Evolutionary conservation across 768 basidiomycete species (phyloP).

Genomic region (Kwoniella sp.): DNA sequence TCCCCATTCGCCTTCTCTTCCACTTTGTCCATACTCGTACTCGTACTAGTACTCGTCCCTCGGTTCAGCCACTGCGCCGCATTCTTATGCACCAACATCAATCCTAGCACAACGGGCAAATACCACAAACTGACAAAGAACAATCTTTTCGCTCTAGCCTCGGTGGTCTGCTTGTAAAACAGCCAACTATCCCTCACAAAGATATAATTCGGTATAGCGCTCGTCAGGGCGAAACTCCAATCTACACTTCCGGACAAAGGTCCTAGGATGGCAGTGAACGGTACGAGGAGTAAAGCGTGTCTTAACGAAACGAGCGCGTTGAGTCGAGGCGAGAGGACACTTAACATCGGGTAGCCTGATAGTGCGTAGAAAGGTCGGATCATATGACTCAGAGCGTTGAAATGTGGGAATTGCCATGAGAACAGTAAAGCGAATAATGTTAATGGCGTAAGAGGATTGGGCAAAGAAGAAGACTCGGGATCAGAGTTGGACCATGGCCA

Average conservation of each 20-base stretch:
- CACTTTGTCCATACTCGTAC: too few species aligned
- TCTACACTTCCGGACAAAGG: conserved; percentile 93
- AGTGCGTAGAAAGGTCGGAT: conserved; percentile 86
- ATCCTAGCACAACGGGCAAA: conserved; percentile 78
- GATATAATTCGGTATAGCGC: conserved; percentile 72
- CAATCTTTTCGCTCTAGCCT: conserved; percentile 65
- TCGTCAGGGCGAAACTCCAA: conserved; percentile 80
- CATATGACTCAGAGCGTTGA: conserved; percentile 87
- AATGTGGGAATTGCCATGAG: conserved; percentile 99
- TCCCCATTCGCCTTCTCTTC: too few species aligned
- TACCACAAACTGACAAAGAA: conserved; percentile 88
- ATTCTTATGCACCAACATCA: conserved; percentile 95
- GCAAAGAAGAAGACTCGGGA: conserved; percentile 50
- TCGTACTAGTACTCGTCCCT: too few species aligned
- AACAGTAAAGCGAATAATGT: conserved; percentile 82
- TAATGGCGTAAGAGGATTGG: conserved; percentile 80
- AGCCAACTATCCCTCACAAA: conserved; percentile 69
- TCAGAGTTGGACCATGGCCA: conserved; percentile 61
- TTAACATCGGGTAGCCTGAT: conserved; percentile 91
- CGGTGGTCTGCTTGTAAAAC: conserved; percentile 69
- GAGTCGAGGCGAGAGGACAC: conserved; percentile 71
- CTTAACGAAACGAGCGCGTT: conserved; percentile 85
- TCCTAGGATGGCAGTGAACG: conserved; percentile 74
- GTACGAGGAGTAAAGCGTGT: conserved; percentile 69
- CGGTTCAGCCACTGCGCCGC: conserved; percentile 52